A percentile compares a stretch with the other conserved stretches of the same genome.
Evolutionary conservation across 2,329 filamentous ascomycete genomes (phyloP).

Genomic region (Chalaropsis ovoidea): DNA sequence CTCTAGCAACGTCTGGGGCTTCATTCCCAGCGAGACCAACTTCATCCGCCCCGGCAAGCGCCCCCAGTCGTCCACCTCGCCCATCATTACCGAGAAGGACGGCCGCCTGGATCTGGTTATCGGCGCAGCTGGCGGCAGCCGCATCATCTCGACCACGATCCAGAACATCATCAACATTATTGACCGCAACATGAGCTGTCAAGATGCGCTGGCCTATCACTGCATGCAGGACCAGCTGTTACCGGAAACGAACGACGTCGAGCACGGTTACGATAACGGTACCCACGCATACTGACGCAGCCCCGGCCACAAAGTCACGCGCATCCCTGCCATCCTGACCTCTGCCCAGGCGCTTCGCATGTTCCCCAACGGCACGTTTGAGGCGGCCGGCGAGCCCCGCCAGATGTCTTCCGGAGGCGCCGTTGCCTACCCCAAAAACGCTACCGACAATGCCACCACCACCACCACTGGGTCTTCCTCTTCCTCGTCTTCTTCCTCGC

Average conservation of each 20-base stretch:
- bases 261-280: constrained; percentile 59
- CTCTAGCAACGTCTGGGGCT: constrained; percentile 70
- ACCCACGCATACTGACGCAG: constrained; percentile 56
- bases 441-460: background rate
- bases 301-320: constrained; percentile 65
- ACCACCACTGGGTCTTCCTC: background rate
- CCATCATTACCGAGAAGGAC: constrained; percentile 64
- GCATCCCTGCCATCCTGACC: constrained; percentile 55
- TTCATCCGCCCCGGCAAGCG: constrained; percentile 66
- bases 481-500: background rate
- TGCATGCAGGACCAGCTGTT: constrained; percentile 75
- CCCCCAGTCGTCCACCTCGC: constrained; percentile 66
- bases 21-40: constrained; percentile 67
- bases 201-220: constrained; percentile 55
- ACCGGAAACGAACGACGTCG: constrained; percentile 58
- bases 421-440: constrained; percentile 32
- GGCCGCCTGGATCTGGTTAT: constrained; percentile 60
- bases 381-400: constrained; percentile 74
- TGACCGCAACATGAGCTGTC: constrained; percentile 52
- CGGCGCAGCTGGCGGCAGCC: constrained; percentile 70
- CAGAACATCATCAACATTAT: constrained; percentile 67
- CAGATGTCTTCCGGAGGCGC: constrained; percentile 64
- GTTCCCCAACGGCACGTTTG: constrained; percentile 56
- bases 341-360: constrained; percentile 62
- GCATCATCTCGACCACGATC: constrained; percentile 75